Evolutionary conservation across 495 filamentous ascomycete species (phyloP), one percentile per base, ranked within the genome.

Genomic region (Penicillium odoratum): DNA sequence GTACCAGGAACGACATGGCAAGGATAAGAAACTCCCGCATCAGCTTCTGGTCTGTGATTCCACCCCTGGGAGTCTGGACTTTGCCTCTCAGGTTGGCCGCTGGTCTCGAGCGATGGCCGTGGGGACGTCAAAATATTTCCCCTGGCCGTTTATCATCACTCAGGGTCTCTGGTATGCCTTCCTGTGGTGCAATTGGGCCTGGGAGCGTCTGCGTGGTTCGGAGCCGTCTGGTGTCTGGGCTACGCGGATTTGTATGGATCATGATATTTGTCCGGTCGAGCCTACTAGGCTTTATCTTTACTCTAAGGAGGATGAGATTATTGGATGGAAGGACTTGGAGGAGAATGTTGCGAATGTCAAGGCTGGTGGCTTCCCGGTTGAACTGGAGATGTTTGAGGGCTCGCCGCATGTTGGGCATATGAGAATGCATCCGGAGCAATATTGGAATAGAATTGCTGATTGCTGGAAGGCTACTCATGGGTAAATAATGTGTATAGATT

Each of bases 361-460:
- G 58, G 62, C 55, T 21, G 64, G 55, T 38, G 81, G 81, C 0
- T 83, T 76, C 40, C 60, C 48, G 7, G 73, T 75, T 7, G 71
- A 74, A 28, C 48, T 69, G 29, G 71, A 78, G 58, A 60, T 79
- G 59, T 85, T 85, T 55, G 73, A 82, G 51, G 79, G 79, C 18
- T 79, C 79, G 18, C 67, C 73, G 2, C 81, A 84, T 62, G 81
- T 84, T 11, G 79, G 79, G 0, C 82, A 85, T 61, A 80, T 85
- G 79, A 64, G 80, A 28, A 50, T 69, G 56, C 74, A 83, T 56
- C 68, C 76, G 4, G 73, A 79, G 46, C 66, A 77, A 57, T 87
- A 86, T 61, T 86, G 82, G 83, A 58, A 55, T 7, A 72, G 67
- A 44, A 78, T 85, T 44, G 43, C 59, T 30, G 60, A 49, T 18